Evolutionary conservation across 164 flowering plant species (phyloP).

Genomic region (Santalum album): DNA sequence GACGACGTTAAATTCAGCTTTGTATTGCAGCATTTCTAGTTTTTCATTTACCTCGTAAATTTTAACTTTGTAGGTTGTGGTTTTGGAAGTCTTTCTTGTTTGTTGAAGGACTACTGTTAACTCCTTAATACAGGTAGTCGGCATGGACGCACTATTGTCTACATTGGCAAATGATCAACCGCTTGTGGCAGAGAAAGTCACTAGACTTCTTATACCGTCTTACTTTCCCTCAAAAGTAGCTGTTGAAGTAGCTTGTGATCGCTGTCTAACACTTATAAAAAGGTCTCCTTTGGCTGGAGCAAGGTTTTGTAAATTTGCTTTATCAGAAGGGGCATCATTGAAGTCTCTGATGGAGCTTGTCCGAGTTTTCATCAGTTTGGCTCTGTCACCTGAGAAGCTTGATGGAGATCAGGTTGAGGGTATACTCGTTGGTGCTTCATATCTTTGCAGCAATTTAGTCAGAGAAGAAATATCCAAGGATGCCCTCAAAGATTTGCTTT

Average conservation of each 20-base stretch:
- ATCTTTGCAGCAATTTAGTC: slow-evolving; percentile 46
- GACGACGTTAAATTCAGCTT: not conserved
- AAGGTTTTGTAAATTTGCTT: slow-evolving; percentile 72
- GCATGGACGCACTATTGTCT: slow-evolving; percentile 47
- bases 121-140: slow-evolving; percentile 54
- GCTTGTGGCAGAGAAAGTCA: slow-evolving; percentile 64
- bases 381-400: slow-evolving; percentile 36
- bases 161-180: slow-evolving; percentile 71
- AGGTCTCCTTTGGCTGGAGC: slow-evolving; percentile 86
- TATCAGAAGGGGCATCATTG: slow-evolving; percentile 63
- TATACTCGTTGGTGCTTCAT: slow-evolving; percentile 42
- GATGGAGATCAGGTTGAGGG: slow-evolving; percentile 49
- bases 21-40: not conserved
- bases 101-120: slow-evolving; percentile 1
- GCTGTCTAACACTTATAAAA: slow-evolving; percentile 68
- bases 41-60: not conserved
- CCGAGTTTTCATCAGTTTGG: slow-evolving; percentile 28
- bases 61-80: not conserved
- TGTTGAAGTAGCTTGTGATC: slow-evolving; percentile 67
- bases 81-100: too few species aligned
- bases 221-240: slow-evolving; percentile 69
- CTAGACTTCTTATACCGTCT: slow-evolving; percentile 77
- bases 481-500: slow-evolving; percentile 45
- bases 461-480: slow-evolving; percentile 29
- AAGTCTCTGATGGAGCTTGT: slow-evolving; percentile 55